phyloP scores from a whole-genome alignment of 2,329 filamentous ascomycete species.

The Colletotrichum abscissum region DNA sequence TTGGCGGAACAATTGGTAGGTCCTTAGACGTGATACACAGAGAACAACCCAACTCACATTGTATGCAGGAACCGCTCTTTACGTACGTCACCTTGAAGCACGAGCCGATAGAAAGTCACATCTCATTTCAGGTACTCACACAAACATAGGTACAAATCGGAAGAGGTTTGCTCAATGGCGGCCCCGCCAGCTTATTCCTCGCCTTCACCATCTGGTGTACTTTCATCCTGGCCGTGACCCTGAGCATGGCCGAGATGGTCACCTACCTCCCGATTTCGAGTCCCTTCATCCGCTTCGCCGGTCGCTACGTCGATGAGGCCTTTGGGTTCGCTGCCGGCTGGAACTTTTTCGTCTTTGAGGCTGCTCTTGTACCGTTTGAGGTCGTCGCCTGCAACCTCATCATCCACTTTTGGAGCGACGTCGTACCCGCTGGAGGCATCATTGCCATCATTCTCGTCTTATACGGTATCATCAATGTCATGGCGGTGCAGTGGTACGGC shows the following conservation, averaged over 20 bases:
- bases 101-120: not conserved
- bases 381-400: constrained; percentile 74
- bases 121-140: constrained; percentile 11
- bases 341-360: constrained; percentile 80
- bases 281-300: constrained; percentile 82
- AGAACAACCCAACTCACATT: not conserved
- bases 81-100: constrained; percentile 16
- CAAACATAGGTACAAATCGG: constrained; percentile 65
- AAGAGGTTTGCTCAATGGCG: constrained; percentile 66
- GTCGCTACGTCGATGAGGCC: constrained; percentile 79
- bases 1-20: constrained; percentile 74
- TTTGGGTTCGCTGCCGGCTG: constrained; percentile 79
- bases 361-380: constrained; percentile 75
- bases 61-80: constrained; percentile 27
- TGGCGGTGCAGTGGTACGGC: constrained; percentile 80
- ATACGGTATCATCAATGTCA: constrained; percentile 71
- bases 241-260: constrained; percentile 80
- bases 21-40: constrained; percentile 59
- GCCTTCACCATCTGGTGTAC: constrained; percentile 72
- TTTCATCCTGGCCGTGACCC: constrained; percentile 69
- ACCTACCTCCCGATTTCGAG: constrained; percentile 81
- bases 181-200: constrained; percentile 67
- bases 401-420: constrained; percentile 72
- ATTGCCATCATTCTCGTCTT: constrained; percentile 64
- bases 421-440: constrained; percentile 68